Conservation (phyloP, 2,329 filamentous ascomycete species). For the Venturia asperata region DNA sequence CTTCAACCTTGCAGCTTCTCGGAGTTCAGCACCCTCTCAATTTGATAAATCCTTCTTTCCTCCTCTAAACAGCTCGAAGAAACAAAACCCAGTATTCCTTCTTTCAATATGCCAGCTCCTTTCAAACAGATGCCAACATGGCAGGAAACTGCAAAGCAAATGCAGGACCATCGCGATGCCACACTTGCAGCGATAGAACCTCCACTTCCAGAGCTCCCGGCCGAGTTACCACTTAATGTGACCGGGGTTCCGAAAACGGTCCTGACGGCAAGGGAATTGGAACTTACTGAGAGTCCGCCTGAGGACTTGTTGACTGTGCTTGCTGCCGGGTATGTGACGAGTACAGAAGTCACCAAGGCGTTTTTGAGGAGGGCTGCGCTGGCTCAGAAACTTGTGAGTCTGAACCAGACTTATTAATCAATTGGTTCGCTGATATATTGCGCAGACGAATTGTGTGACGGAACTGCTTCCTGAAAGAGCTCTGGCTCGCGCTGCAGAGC, state of each 20-base stretch:
- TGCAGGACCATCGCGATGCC: constrained; percentile 41
- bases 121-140: constrained; percentile 29
- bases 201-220: constrained; percentile 32
- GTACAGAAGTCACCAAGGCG: constrained; percentile 42
- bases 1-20: neutral
- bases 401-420: neutral
- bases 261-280: constrained; percentile 41
- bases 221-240: constrained; percentile 39
- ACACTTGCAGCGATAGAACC: constrained; percentile 39
- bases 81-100: neutral
- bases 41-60: neutral
- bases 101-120: constrained; percentile 13
- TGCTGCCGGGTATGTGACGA: constrained; percentile 38
- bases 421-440: neutral
- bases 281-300: constrained; percentile 45
- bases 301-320: constrained; percentile 38
- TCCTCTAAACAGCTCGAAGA: neutral
- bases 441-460: constrained; percentile 41
- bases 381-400: constrained; percentile 42
- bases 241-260: constrained; percentile 40
- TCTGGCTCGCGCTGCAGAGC: constrained; percentile 33
- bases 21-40: neutral
- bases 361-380: constrained; percentile 50
- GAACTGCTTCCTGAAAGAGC: constrained; percentile 35
- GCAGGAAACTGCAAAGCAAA: constrained; percentile 42